Evolutionary conservation across 2,329 filamentous ascomycete species (phyloP), one percentile per base, ranked within the genome.

Genomic region (Trichophyton schoenleinii): DNA sequence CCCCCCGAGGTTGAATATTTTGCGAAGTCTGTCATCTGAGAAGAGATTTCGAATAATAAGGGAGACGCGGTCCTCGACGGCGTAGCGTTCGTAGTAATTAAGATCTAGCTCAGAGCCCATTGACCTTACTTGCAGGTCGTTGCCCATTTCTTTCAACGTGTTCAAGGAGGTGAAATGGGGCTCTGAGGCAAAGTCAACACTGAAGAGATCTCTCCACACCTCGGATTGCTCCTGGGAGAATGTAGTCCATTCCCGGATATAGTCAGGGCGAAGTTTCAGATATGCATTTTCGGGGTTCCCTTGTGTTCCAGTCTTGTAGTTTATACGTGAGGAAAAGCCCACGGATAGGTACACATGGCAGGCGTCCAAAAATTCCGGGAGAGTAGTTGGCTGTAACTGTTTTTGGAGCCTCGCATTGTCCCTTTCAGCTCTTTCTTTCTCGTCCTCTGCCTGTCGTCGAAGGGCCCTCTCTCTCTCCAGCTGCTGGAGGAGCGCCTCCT

Each of bases 101-200:
- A 66, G 60, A 34, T 66, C 64, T 8, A 65, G 20, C 42, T 66
- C 63, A 22, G 65, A 65, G 48, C 64, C 42, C 13, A 65, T 31
- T 22, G 34, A 25, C 13, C 22, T 46, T 18, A 44, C 25, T 3
- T 18, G n/a, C 11, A 63, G n/a, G 3, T 60, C 31, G 18, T 55
- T 48, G 11, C 65, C 64, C 9, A 34, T 36, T 9, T 58, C 61
- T 31, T 22, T 38, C 57, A 65, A 15, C 8, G 42, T 48, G 31
- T 62, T 25, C n/a, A 62, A 34, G 36, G 62, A 64, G 5, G 36
- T 59, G 18, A 64, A 64, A 49, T 61, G 58, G 44, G 42, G 49
- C 36, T 65, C n/a, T 22, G 57, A 22, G n/a, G 62, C 31, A 42
- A 66, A 65, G 5, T 58, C 22, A 9, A n/a, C 49, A 28, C 34